Base-by-base conservation (phyloP, 495 filamentous ascomycete genomes). In the Cercophora newfieldiana region DNA sequence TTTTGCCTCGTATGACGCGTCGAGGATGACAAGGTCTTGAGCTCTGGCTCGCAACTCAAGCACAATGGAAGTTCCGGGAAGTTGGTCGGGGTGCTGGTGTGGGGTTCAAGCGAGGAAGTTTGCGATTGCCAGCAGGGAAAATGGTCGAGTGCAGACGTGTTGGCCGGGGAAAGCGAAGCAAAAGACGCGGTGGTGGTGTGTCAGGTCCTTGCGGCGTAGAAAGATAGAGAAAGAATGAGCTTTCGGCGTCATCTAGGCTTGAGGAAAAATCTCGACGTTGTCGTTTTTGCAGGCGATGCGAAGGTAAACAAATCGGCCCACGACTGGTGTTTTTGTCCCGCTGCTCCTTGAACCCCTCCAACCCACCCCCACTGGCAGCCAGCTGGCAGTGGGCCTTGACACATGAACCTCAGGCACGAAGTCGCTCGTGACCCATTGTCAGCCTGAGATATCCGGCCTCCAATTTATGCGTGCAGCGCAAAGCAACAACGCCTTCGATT, bases 291-390 rank as follows among this genome's bases (percentile, higher is more conserved):
- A 44, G 66, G 60, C 29, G 66, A 62, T 54, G 61, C 33, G 65
- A 58, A 59, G 62, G 54, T 71, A 71, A 71, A 71, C 69, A 71
- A 68, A 71, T 71, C 60, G 57, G 50, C 59, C 56, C 53, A 48
- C 55, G 19, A 8, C 37, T 54, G 60, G 44, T 61, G 49, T 22
- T 22, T 2, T 19, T 54, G 59, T 65, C 65, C 62, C 44, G 16
- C 53, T 50, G 59, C 62, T 56, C 63, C 65, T 68, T 59, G 59
- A 57, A 53, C 50, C 50, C 50, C 58, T 61, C 55, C 62, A 59
- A 58, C 59, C 60, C 59, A 33, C 57, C 18, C 29, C 47, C 53
- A 31, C 64, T 30, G 61, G 55, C 47, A 60, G 30, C 48, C 5
- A 55, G 47, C 54, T 63, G 55, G 7, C 55, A 19, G 22, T 31